Evolutionary conservation across 139 green algal species (phyloP).

Genomic region (Volvox africanus): DNA sequence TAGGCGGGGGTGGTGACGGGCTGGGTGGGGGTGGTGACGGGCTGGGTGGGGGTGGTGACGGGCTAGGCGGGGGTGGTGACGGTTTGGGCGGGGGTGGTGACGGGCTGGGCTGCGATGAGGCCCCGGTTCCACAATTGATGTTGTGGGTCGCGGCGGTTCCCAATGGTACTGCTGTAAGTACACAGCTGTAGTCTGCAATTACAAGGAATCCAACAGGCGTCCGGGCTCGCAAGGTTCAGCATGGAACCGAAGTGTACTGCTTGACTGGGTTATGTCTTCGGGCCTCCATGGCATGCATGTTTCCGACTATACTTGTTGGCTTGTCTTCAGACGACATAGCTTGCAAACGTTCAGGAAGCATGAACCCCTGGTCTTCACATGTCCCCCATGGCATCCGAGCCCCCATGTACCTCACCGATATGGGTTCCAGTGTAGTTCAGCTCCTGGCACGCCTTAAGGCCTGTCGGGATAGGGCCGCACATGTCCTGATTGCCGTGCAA

Average conservation of each 20-base stretch:
- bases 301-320: too few relatives aligned
- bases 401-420: background rate
- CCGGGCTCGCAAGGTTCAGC: too few relatives aligned
- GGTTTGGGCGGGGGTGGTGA: background rate
- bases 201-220: too few relatives aligned
- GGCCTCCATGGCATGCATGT: too few relatives aligned
- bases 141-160: background rate
- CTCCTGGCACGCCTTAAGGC: background rate
- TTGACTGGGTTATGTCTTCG: too few relatives aligned
- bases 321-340: too few relatives aligned
- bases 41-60: background rate
- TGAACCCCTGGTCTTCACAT: too few relatives aligned
- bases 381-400: too few relatives aligned
- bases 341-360: too few relatives aligned
- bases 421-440: background rate
- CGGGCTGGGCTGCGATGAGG: background rate
- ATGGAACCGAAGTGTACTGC: too few relatives aligned
- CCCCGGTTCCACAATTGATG: background rate
- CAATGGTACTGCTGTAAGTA: background rate
- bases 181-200: too few relatives aligned
- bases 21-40: background rate
- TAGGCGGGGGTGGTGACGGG: background rate
- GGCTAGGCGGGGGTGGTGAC: background rate
- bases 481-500: background rate
- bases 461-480: constrained; percentile 9